Percentiles rank a stretch among this genome's conserved stretches.
phyloP scores from a whole-genome alignment of 768 basidiomycete species.

The Coprinellus micaceus region DNA sequence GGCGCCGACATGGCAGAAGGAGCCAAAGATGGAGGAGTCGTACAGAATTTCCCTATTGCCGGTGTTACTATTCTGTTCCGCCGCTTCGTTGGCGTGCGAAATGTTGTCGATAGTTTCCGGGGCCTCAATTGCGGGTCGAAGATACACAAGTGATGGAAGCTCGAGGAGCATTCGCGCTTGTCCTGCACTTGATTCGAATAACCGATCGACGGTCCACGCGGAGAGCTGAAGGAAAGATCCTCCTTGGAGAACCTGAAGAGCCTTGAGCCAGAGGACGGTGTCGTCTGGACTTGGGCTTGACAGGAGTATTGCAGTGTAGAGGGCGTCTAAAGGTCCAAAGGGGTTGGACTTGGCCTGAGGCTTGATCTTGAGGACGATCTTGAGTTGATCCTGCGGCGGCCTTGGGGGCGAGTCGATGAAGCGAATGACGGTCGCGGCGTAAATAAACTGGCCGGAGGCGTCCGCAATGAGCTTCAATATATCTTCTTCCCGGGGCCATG shows the following conservation, averaged over 20 bases:
- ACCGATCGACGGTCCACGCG: too few relatives aligned
- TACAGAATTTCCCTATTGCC: too few relatives aligned
- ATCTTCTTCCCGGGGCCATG: background rate
- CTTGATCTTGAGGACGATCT: background rate
- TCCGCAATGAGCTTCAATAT: background rate
- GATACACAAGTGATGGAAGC: too few relatives aligned
- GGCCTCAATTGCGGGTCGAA: too few relatives aligned
- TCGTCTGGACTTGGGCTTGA: background rate
- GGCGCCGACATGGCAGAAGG: too few relatives aligned
- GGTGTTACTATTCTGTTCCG: too few relatives aligned
- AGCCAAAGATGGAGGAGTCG: too few relatives aligned
- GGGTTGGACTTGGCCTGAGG: background rate
- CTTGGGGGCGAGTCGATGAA: background rate
- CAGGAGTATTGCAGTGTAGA: background rate
- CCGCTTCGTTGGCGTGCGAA: too few relatives aligned
- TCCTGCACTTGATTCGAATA: too few relatives aligned
- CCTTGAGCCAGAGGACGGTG: background rate
- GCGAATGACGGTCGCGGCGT: constrained; percentile 1
- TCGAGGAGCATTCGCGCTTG: too few relatives aligned
- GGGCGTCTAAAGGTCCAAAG: background rate
- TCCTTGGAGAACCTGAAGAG: background rate
- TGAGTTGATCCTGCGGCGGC: background rate
- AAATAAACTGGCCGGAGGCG: constrained; percentile 6
- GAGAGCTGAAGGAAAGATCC: too few relatives aligned
- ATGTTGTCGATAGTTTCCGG: too few relatives aligned